Percentiles rank a stretch among this genome's conserved stretches.
These are phyloP conservation scores for Dillenia turbinata DNA, from an alignment of 164 flowering plant species.

Conservation along the genomic window DNA sequence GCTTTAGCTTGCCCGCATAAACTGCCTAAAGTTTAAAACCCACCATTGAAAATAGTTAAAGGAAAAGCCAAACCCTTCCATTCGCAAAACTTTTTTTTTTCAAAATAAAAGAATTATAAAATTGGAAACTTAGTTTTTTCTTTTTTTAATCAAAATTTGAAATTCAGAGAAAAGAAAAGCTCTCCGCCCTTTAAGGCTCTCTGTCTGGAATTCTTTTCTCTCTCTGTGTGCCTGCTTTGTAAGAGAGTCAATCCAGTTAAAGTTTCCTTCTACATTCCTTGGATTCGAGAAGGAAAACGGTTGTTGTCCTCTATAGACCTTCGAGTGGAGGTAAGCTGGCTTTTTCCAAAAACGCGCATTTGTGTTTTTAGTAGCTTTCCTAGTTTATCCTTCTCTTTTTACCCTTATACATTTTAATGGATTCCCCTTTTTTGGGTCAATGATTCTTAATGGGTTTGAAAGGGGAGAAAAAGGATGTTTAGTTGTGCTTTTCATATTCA, in stretches of 20 bases:
- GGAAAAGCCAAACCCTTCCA: constrained; percentile 15
- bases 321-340: constrained; percentile 1
- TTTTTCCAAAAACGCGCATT: constrained; percentile 3
- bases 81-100: background rate
- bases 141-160: too few species aligned
- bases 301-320: background rate
- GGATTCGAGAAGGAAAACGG: background rate
- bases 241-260: background rate
- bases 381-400: background rate
- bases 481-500: too few species aligned
- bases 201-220: constrained; percentile 13
- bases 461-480: too few species aligned
- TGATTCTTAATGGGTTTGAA: too few species aligned
- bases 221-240: background rate
- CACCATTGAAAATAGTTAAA: constrained; percentile 11
- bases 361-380: constrained; percentile 4
- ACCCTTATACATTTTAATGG: too few species aligned
- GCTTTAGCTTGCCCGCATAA: constrained; percentile 8
- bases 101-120: background rate
- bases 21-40: constrained; percentile 16
- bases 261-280: constrained; percentile 3
- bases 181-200: constrained; percentile 21
- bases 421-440: too few species aligned
- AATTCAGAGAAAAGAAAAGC: background rate
- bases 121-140: background rate